Percentiles rank a stretch among this genome's conserved stretches.
Conservation (phyloP, 257 asterid species). For the Asclepias syriaca region DNA sequence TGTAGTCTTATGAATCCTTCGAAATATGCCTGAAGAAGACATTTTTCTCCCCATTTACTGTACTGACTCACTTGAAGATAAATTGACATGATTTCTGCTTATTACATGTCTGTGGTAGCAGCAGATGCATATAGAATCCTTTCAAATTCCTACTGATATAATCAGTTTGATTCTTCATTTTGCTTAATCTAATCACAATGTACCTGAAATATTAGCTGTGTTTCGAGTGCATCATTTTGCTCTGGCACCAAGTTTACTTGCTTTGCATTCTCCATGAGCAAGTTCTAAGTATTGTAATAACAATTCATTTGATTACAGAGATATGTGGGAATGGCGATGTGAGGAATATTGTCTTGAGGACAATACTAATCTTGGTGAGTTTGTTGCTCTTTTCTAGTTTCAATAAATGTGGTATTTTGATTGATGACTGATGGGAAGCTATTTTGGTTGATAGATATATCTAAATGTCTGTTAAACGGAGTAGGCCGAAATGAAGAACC, state of each 20-base stretch:
- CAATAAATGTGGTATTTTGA: not conserved
- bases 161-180: not conserved
- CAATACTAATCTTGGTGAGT: constrained; percentile 45
- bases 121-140: not conserved
- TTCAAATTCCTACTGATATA: not conserved
- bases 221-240: not conserved
- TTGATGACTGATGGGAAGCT: not conserved
- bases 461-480: constrained; percentile 39
- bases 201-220: not conserved
- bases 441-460: constrained; percentile 34
- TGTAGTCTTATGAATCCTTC: not conserved
- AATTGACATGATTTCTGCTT: not conserved
- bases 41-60: not conserved
- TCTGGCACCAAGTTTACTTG: not conserved
- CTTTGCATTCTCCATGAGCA: constrained; percentile 3
- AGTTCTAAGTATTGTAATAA: not conserved
- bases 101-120: not conserved
- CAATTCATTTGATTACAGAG: constrained; percentile 32
- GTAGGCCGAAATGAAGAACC: constrained; percentile 38
- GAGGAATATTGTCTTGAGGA: constrained; percentile 53
- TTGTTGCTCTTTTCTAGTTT: not conserved
- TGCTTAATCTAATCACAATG: not conserved
- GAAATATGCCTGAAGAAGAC: not conserved
- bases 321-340: constrained; percentile 66
- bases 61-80: not conserved